Percentiles rank a stretch among this genome's conserved stretches.
Evolutionary conservation across 2,329 filamentous ascomycete species (phyloP).

Genomic region (Aspergillus novofumigatus): DNA sequence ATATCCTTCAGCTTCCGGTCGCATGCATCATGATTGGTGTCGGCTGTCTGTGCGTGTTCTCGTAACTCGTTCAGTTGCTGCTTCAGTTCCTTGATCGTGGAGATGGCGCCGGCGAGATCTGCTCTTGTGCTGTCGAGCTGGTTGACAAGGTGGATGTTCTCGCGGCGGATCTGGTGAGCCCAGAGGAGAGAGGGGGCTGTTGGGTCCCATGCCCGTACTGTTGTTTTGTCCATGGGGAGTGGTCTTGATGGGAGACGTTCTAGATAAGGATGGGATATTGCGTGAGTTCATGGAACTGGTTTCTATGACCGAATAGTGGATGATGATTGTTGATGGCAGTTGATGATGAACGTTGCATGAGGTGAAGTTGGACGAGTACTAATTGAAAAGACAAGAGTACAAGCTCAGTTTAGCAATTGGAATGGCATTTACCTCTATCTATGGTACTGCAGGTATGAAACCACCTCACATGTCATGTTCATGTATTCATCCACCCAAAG

Average conservation of each 20-base stretch:
- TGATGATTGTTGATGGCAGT: no score
- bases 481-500: slow-evolving; percentile 25
- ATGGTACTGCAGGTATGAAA: slow-evolving; percentile 28
- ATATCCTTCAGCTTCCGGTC: background rate
- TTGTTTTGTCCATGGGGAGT: slow-evolving; percentile 4
- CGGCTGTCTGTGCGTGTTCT: background rate
- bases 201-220: slow-evolving; percentile 1
- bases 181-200: slow-evolving; percentile 29
- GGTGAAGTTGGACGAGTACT: background rate
- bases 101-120: slow-evolving; percentile 6
- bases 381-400: background rate
- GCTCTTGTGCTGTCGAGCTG: slow-evolving; percentile 21
- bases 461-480: slow-evolving; percentile 29
- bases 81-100: slow-evolving; percentile 4
- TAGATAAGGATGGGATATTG: background rate
- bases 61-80: slow-evolving; percentile 2
- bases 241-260: background rate
- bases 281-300: background rate
- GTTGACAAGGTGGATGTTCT: slow-evolving; percentile 29
- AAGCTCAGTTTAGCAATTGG: slow-evolving; percentile 11
- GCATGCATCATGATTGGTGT: background rate
- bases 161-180: slow-evolving; percentile 37
- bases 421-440: slow-evolving; percentile 35
- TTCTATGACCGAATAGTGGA: background rate
- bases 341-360: background rate